Evolutionary conservation across 2,329 filamentous ascomycete genomes (phyloP), one percentile per base, ranked within the genome.

Genomic region (Dactylellina cionopaga): DNA sequence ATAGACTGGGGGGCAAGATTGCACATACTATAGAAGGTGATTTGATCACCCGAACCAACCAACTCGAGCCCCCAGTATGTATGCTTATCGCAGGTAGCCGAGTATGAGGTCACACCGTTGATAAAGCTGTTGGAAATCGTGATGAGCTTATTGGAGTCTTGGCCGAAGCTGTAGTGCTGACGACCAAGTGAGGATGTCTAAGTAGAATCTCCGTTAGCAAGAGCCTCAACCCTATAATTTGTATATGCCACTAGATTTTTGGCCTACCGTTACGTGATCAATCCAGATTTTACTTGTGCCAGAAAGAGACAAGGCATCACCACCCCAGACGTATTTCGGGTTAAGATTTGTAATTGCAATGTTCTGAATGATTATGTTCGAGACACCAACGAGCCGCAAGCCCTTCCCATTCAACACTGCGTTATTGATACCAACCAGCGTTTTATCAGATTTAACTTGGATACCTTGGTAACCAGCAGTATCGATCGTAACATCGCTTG

Each of bases 321-420:
- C 85, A 60, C 85, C 85, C 85, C 85, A 87, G 75, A 87, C 84
- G 76, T 86, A 85, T 77, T 84, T 76, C 13, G 85, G 82, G 81
- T 87, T 87, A 51, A 87, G 79, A 56, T 85, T 80, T 55, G 84
- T 85, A 76, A 87, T 82, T 58, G 84, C 82, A 62, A 86, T 80
- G 79, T 86, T 87, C 60, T 35, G 27, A 13, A 47, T 24, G 22
- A 55, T 64, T 35, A 69, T 62, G 46, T 62, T 62, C 2, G 58
- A 62, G 9, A 62, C 58, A 22, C 58, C 35, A 11, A 33, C 33
- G 9, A 62, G 25, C 1, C 58, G 19, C 25, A 62, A 22, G 7
- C 58, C 58, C 24, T 62, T 62, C 39, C 58, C 58, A 27, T 77
- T 78, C 9, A 73, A 75, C 13, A 46, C 31, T 2, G 52, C 49